These are phyloP conservation scores for Ananas comosus DNA, from an alignment of 176 grass and related monocot genomes.

Conservation along the genomic window DNA sequence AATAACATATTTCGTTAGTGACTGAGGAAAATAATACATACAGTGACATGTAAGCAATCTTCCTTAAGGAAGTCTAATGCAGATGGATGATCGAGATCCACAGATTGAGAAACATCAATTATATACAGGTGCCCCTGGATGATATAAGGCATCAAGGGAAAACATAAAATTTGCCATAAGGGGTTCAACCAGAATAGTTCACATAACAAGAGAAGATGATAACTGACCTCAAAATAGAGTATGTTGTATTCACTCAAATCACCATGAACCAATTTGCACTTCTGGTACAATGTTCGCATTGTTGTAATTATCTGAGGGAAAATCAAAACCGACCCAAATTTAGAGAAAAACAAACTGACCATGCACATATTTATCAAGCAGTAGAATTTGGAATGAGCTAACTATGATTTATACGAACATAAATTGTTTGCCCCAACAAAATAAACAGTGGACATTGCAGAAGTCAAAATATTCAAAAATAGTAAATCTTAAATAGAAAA, in stretches of 20 bases:
- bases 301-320: slow-evolving; percentile 63
- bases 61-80: slow-evolving; percentile 85
- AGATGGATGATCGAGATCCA: slow-evolving; percentile 90
- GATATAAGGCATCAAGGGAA: neutral
- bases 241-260: slow-evolving; percentile 99
- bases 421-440: too few relatives aligned
- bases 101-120: slow-evolving; percentile 96
- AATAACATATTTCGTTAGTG: neutral
- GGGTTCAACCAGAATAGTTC: slow-evolving; percentile 7
- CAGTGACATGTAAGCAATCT: slow-evolving; percentile 95
- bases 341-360: too few relatives aligned
- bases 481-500: too few relatives aligned
- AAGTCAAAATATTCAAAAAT: too few relatives aligned
- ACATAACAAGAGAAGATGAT: slow-evolving; percentile 4
- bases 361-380: too few relatives aligned
- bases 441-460: too few relatives aligned
- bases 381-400: too few relatives aligned
- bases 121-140: slow-evolving; percentile 89
- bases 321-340: neutral
- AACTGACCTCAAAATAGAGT: slow-evolving; percentile 87
- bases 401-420: too few relatives aligned
- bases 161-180: neutral
- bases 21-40: slow-evolving; percentile 28
- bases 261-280: slow-evolving; percentile 96
- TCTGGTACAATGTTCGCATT: slow-evolving; percentile 83